Percentiles rank a stretch among this genome's conserved stretches.
These are phyloP conservation scores for Glycyrrhiza uralensis DNA, from an alignment of 306 rosid species.

Conservation along the genomic window DNA sequence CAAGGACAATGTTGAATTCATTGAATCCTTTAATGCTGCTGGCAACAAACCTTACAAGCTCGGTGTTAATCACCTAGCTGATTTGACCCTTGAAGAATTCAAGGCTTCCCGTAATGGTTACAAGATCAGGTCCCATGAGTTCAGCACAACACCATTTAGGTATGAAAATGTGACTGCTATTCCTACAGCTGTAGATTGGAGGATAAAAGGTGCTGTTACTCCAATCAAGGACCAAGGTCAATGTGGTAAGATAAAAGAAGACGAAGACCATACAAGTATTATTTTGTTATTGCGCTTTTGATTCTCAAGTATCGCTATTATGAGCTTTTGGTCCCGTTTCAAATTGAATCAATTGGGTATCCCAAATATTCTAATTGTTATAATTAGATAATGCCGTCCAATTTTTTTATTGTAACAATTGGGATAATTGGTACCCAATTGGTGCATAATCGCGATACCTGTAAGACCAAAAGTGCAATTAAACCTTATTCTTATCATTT, in stretches of 20 bases:
- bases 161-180: constrained; percentile 27
- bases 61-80: constrained; percentile 28
- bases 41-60: constrained; percentile 39
- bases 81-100: constrained; percentile 40
- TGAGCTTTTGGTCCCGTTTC: too few relatives aligned
- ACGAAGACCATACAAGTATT: background rate
- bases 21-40: constrained; percentile 39
- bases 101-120: constrained; percentile 5
- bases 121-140: background rate
- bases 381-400: too few relatives aligned
- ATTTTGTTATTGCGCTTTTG: too few relatives aligned
- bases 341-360: too few relatives aligned
- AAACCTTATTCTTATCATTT: too few relatives aligned
- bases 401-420: too few relatives aligned
- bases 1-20: constrained; percentile 35
- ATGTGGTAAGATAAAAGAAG: constrained; percentile 40
- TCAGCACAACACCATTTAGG: constrained; percentile 5
- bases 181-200: constrained; percentile 36
- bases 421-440: too few relatives aligned
- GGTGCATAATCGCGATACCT: too few relatives aligned
- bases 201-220: constrained; percentile 38
- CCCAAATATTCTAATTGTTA: too few relatives aligned
- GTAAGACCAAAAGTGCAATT: too few relatives aligned
- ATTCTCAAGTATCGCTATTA: too few relatives aligned
- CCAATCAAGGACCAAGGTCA: constrained; percentile 32